phyloP scores from a whole-genome alignment of 495 filamentous ascomycete genomes.

The Xylaria longipes region DNA sequence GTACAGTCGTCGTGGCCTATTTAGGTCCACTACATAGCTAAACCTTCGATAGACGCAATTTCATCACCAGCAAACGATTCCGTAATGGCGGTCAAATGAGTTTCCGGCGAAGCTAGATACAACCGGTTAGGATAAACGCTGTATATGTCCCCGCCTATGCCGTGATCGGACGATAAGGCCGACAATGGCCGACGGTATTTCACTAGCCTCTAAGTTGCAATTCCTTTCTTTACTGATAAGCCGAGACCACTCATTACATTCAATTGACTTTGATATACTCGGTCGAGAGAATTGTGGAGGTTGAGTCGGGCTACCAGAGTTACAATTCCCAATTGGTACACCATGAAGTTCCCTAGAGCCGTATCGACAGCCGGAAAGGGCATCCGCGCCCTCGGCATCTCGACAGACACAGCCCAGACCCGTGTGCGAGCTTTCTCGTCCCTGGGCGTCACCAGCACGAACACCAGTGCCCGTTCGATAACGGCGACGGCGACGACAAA shows the following conservation, averaged over 20 bases:
- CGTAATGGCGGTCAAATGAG: conserved; percentile 10
- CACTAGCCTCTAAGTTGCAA: conserved; percentile 1
- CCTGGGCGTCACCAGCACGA: conserved; percentile 21
- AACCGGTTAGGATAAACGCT: conserved; percentile 5
- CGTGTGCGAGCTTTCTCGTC: conserved; percentile 29
- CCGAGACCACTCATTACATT: neutral
- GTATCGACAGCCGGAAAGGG: conserved; percentile 35
- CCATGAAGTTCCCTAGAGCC: conserved; percentile 44
- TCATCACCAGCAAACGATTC: neutral
- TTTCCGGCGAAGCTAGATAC: neutral
- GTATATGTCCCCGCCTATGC: conserved; percentile 17
- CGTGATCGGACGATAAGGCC: conserved; percentile 25
- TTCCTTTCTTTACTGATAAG: neutral
- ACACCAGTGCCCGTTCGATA: conserved; percentile 13
- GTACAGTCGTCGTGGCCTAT: too few species aligned
- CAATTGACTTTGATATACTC: neutral
- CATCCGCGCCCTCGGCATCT: conserved; percentile 26
- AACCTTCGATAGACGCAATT: neutral
- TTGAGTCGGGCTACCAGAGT: neutral
- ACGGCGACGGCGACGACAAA: conserved; percentile 20
- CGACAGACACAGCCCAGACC: conserved; percentile 18
- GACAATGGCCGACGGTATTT: conserved; percentile 18
- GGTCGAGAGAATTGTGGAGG: neutral
- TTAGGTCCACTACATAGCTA: neutral
- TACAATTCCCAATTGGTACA: conserved; percentile 34